These are phyloP conservation scores for Phoma sp. DNA, from an alignment of 2,329 filamentous ascomycete species.

Conservation along the genomic window DNA sequence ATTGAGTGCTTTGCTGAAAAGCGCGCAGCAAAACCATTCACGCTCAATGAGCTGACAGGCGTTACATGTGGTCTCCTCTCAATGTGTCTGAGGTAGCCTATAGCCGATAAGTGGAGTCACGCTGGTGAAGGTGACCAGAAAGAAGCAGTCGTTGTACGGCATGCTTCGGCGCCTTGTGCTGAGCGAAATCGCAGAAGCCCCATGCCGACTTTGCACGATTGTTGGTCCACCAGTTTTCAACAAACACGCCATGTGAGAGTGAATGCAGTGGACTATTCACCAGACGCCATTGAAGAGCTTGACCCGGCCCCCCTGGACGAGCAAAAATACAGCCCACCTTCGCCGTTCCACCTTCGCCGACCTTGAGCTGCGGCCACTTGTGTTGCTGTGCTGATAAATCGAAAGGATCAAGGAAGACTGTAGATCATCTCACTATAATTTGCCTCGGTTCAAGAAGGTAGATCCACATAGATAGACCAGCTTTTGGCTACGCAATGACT, in stretches of 20 bases:
- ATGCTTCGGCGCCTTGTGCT: slow-evolving; percentile 7
- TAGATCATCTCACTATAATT: slow-evolving; percentile 2
- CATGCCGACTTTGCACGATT: slow-evolving; percentile 1
- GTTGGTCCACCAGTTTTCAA: neutral
- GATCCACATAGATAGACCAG: slow-evolving; percentile 1
- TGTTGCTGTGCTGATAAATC: slow-evolving; percentile 1
- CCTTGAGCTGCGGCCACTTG: neutral
- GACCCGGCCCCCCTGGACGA: neutral
- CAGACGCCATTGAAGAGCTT: neutral
- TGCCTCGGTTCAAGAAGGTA: slow-evolving; percentile 9
- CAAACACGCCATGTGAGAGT: neutral
- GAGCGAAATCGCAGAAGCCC: neutral
- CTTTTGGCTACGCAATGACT: slow-evolving; percentile 4
- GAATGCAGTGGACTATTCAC: neutral
- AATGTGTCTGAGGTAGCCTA: neutral
- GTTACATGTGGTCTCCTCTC: slow-evolving; percentile 1
- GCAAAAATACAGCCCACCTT: neutral
- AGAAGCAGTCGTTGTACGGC: slow-evolving; percentile 6
- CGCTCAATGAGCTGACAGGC: slow-evolving; percentile 1
- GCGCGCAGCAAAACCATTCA: neutral
- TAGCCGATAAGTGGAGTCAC: neutral
- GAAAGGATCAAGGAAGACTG: neutral
- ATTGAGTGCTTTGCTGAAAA: neutral
- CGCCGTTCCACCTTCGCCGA: neutral
- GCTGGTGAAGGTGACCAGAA: neutral